Evolutionary conservation across 2,329 filamentous ascomycete species (phyloP), one percentile per base, ranked within the genome.

Genomic region (Sporothrix schenckii): DNA sequence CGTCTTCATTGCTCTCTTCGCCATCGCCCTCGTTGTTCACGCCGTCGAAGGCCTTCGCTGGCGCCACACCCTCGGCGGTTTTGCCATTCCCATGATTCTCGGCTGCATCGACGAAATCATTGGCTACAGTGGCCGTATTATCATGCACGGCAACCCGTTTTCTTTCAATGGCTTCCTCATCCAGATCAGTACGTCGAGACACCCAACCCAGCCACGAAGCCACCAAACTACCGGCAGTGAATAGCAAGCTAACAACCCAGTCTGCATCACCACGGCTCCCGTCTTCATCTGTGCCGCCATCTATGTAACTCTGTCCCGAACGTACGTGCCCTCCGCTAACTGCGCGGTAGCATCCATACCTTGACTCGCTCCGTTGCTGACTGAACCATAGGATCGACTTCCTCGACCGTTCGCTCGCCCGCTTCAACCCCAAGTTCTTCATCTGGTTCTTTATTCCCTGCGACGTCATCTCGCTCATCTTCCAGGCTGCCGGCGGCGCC

Each of bases 211-310:
- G 47, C 14, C 14, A 49, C 7, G 16, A 49, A 49, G 47, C 16
- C 47, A 49, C 6, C 49, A n/a, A 9, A 2, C 16, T n/a, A 34
- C 27, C 34, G 6, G 34, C 34, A 34, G 34, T 7, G 34, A 34
- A 34, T 34, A 7, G 34, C 34, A 34, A 34, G 34, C 34, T 70
- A 50, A 70, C n/a, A n/a, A 13, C 13, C 16, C 66, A 87, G 84
- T 86, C 72, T 89, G 86, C 77, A 81, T 91, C 66, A 87, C 84
- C 74, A 84, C 84, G 58, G 83, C 80, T 0, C 84, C 84, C 11
- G 85, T 86, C 69, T 88, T 86, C 77, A 83, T 85, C 75, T 83
- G 86, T 39, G 89, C 89, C 0, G 87, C 87, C 71, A 88, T 91
- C 76, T 92, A 91, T 77, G 84, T 91, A 69, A 89, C 87, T 41